Base-by-base conservation (phyloP, 2,329 filamentous ascomycete genomes). In the Alternaria triticina region DNA sequence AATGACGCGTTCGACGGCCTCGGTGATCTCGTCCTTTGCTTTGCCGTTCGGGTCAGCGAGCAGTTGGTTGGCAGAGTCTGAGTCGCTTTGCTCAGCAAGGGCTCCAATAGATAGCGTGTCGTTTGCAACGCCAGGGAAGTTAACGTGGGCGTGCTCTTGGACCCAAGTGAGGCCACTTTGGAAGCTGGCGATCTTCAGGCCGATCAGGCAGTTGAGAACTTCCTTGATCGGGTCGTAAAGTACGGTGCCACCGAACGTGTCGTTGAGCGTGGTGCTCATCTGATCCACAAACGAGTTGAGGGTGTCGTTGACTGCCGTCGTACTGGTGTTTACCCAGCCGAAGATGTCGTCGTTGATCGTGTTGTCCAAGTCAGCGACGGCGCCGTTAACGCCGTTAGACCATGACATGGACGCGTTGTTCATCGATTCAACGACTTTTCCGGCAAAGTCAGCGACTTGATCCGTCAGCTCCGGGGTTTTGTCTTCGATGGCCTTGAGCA, bases 141-240 rank as follows among this genome's bases (percentile, higher is more conserved):
- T 84, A 71, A 99, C 86, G 65, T 96, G 88, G 4, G 96, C 93
- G 77, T 98, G 84, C 70, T 98, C 90, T 73, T 92, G 88, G 11
- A 97, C 91, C 95, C 95, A 99, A 1, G 92, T 97, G n/a, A 98
- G 85, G 12, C 91, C 96, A 75, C 91, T 90, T 78, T 98, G 89
- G 68, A 99, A 88, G 22, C 89, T 87, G 69, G 92, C 89, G 66
- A 98, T 86, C 83, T 98, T 98, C 74, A 97, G 85, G 8, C 90
- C 89, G 68, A 98, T 88, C n/a, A 98, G 85, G 76, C 96, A 98
- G 75, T 92, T 87, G 66, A 97, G 86, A 33, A 97, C 88, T 46
- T 92, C 90, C 73, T 89, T 85, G 73, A 97, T 90, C 0, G 94
- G 92, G 27, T 90, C 87, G 68, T 93, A 87, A 46, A 97, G 89